These are phyloP conservation scores for Crassisporium funariophilum DNA, from an alignment of 768 basidiomycete genomes.

Conservation along the genomic window DNA sequence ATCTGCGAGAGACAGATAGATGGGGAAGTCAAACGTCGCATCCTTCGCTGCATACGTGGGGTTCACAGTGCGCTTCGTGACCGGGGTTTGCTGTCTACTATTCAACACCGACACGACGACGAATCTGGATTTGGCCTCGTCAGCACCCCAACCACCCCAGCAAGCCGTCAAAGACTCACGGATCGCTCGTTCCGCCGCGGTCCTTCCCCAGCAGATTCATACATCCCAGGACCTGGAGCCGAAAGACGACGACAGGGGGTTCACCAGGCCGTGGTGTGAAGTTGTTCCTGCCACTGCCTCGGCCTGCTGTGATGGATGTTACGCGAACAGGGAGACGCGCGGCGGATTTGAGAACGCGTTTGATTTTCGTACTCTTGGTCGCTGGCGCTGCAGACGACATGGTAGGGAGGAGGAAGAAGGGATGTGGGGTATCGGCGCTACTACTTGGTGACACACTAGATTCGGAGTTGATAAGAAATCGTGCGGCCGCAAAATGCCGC, in stretches of 20 bases:
- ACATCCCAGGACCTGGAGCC: constrained; percentile 70
- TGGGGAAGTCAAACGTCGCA: constrained; percentile 88
- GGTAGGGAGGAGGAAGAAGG: too few species aligned
- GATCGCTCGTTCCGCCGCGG: constrained; percentile 72
- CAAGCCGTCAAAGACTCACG: constrained; percentile 48
- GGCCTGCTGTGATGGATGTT: constrained; percentile 36
- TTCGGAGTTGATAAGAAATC: too few species aligned
- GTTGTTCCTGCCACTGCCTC: constrained; percentile 30
- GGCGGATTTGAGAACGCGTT: constrained; percentile 61
- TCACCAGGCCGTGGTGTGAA: constrained; percentile 59
- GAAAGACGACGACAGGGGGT: constrained; percentile 62
- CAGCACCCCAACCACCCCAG: not conserved
- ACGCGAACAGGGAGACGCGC: constrained; percentile 51
- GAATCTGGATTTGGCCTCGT: constrained; percentile 46
- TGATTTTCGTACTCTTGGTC: constrained; percentile 44
- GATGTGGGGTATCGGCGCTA: too few species aligned
- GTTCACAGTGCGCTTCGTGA: constrained; percentile 69
- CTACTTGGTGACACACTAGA: too few species aligned
- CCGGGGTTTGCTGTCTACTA: constrained; percentile 69
- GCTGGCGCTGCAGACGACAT: constrained; percentile 12
- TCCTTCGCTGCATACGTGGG: constrained; percentile 67
- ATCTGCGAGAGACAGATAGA: constrained; percentile 77
- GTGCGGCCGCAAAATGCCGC: too few species aligned
- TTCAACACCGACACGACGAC: constrained; percentile 66
- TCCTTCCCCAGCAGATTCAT: constrained; percentile 63